phyloP scores from a whole-genome alignment of 345 rosid species.

The Kernera saxatilis region DNA sequence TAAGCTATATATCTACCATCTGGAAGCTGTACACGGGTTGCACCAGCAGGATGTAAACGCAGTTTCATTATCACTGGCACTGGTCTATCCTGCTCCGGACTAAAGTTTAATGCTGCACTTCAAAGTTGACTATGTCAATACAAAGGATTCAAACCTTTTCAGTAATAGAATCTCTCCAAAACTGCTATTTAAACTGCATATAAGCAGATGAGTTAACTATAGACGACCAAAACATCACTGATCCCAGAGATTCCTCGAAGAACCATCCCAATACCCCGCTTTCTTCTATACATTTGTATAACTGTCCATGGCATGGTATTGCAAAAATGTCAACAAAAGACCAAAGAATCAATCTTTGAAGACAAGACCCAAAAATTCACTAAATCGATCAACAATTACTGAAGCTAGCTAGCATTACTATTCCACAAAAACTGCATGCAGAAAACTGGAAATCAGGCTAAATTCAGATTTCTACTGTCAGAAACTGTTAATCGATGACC shows the following conservation, averaged over 20 bases:
- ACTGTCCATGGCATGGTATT: background rate
- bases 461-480: background rate
- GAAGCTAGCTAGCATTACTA: too few relatives aligned
- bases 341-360: too few relatives aligned
- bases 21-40: constrained; percentile 60
- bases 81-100: constrained; percentile 31
- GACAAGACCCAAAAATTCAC: background rate
- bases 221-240: background rate
- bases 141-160: background rate
- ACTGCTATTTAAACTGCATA: background rate
- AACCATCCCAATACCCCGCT: background rate
- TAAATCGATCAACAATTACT: background rate
- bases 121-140: constrained; percentile 1
- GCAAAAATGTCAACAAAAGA: background rate
- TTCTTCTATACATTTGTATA: background rate
- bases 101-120: constrained; percentile 59
- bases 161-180: background rate
- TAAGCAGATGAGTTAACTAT: background rate
- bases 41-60: constrained; percentile 62
- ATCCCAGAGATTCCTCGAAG: background rate
- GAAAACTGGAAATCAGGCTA: background rate
- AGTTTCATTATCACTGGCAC: constrained; percentile 36
- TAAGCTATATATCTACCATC: constrained; percentile 88
- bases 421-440: background rate
- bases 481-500: constrained; percentile 34